Conservation (phyloP, 257 asterid genomes). For the Solanum peruvianum region DNA sequence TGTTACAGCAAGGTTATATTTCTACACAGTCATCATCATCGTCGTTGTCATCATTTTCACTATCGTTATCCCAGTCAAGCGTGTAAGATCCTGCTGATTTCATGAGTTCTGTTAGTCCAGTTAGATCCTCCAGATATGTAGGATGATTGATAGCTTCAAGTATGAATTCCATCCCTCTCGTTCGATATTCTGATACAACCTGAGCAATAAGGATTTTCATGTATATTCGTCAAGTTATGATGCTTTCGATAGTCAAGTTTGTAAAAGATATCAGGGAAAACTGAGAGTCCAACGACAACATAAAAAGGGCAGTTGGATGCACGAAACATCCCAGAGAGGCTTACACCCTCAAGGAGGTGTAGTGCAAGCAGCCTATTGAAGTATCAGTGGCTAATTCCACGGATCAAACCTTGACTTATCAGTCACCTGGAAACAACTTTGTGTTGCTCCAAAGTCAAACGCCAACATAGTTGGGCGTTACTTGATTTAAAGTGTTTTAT, state of each 20-base stretch:
- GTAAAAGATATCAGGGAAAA: background rate
- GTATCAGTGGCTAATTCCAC: background rate
- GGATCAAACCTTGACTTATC: background rate
- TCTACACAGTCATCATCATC: constrained; percentile 53
- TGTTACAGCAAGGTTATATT: constrained; percentile 15
- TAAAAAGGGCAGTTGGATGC: background rate
- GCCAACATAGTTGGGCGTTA: background rate
- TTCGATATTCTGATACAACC: constrained; percentile 70
- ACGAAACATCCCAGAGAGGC: background rate
- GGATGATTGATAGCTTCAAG: constrained; percentile 87
- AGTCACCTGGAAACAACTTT: background rate
- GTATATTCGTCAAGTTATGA: background rate
- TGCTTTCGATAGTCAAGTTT: background rate
- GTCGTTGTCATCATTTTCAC: constrained; percentile 21
- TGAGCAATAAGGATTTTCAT: constrained; percentile 8
- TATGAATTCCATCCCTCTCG: constrained; percentile 64
- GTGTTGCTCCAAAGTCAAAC: background rate
- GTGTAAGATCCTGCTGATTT: constrained; percentile 53
- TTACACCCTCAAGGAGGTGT: background rate
- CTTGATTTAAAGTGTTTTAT: background rate
- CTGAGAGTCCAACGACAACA: background rate
- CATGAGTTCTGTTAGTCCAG: constrained; percentile 86
- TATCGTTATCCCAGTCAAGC: constrained; percentile 57
- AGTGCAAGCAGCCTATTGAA: background rate
- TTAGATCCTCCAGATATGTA: constrained; percentile 77